phyloP scores from a whole-genome alignment of 139 green algal genomes.

The Yamagishiella unicocca region DNA sequence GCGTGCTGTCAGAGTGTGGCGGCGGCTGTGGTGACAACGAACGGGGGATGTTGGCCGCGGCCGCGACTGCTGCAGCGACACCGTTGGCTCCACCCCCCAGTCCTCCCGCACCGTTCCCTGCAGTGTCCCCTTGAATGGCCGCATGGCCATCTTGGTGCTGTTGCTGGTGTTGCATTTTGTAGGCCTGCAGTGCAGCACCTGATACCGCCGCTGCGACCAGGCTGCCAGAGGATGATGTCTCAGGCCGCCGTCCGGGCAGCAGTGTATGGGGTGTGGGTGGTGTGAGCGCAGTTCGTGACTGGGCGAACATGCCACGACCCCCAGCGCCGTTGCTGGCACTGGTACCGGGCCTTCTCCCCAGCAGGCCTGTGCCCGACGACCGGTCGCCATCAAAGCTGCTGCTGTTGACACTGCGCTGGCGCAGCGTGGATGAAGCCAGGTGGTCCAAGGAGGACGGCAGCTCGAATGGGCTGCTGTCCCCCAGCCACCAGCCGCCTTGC shows the following conservation, averaged over 20 bases:
- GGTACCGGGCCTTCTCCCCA: not conserved
- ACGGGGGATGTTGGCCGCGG: not conserved
- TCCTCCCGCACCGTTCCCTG: not conserved
- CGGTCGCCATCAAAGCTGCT: constrained; percentile 2
- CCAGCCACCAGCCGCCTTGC: constrained; percentile 57
- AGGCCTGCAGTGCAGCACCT: constrained; percentile 24
- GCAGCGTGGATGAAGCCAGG: constrained; percentile 3
- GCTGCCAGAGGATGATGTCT: not conserved
- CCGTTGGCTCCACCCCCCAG: not conserved
- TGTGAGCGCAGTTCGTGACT: not conserved
- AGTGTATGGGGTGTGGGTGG: not conserved
- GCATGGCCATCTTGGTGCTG: not conserved
- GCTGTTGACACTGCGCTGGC: not conserved
- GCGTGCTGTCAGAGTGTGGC: not conserved
- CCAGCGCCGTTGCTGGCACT: not conserved
- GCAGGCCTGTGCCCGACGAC: not conserved
- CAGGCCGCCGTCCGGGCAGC: not conserved
- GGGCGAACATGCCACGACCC: not conserved
- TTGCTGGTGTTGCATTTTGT: constrained; percentile 16
- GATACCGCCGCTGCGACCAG: constrained; percentile 29
- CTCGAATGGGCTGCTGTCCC: constrained; percentile 51
- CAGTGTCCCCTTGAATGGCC: not conserved
- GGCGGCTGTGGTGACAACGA: not conserved
- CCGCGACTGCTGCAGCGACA: not conserved
- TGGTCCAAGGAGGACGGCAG: constrained; percentile 47